Evolutionary conservation across 805 yeast genomes (phyloP).

Genomic region (Yarrowia yakushimensis): DNA sequence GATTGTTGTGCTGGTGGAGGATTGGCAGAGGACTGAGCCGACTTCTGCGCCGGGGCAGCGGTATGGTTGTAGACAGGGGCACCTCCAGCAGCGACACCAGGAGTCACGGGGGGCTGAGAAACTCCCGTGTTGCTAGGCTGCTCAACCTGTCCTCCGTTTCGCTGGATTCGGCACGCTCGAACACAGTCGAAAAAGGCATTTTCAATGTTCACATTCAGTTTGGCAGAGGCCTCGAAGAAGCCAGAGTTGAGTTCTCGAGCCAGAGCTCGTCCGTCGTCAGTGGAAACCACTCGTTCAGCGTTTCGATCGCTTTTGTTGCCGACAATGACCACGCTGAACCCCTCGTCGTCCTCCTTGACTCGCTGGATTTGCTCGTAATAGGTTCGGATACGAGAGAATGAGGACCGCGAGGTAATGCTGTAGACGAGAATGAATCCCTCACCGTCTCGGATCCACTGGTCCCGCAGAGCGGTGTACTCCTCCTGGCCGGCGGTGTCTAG

Average conservation of each 20-base stretch:
- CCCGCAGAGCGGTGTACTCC: conserved; percentile 68
- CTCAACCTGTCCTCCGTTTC: conserved; percentile 38
- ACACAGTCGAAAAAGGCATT: conserved; percentile 63
- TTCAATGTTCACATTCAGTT: conserved; percentile 85
- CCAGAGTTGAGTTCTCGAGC: conserved; percentile 52
- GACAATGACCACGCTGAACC: conserved; percentile 78
- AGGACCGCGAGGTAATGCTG: conserved; percentile 76
- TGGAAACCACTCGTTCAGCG: conserved; percentile 71
- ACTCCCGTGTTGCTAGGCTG: not conserved
- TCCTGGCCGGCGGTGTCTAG: conserved; percentile 94
- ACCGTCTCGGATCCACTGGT: conserved; percentile 90
- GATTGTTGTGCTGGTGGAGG: conserved; percentile 14
- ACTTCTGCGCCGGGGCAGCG: not conserved
- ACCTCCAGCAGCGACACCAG: conserved; percentile 1
- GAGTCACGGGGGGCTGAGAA: not conserved
- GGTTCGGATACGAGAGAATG: conserved; percentile 78
- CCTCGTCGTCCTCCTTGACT: conserved; percentile 56
- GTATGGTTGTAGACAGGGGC: not conserved
- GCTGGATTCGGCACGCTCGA: conserved; percentile 77
- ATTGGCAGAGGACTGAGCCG: not conserved
- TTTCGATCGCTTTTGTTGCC: conserved; percentile 84
- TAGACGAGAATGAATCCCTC: conserved; percentile 89
- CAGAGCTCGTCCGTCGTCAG: conserved; percentile 79
- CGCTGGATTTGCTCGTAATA: conserved; percentile 77
- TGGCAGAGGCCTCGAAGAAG: conserved; percentile 92